Percentiles rank a stretch among this genome's conserved stretches.
Evolutionary conservation across 805 yeast species (phyloP).

Genomic region (Metschnikowia lochheadii): DNA sequence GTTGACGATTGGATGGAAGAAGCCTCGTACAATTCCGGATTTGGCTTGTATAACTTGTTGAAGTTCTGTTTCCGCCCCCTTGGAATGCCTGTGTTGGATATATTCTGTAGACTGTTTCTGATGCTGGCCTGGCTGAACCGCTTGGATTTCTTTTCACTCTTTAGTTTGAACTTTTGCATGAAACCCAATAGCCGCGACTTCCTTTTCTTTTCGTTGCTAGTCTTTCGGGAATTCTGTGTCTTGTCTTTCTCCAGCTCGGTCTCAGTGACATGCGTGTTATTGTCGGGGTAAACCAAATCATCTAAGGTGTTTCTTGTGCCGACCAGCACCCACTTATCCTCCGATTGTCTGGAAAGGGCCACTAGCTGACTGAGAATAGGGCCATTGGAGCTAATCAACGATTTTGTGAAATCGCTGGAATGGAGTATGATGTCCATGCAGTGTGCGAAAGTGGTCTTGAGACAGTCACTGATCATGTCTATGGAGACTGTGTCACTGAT

Average conservation of each 20-base stretch:
- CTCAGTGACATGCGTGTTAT: neutral
- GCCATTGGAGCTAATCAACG: conserved; percentile 6
- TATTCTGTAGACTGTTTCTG: conserved; percentile 6
- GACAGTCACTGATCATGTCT: conserved; percentile 18
- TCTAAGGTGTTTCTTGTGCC: neutral
- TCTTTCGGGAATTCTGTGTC: no score
- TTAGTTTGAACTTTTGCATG: conserved; percentile 1
- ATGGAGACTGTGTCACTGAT: conserved; percentile 22
- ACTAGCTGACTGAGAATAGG: conserved; percentile 2
- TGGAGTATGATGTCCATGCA: conserved; percentile 22
- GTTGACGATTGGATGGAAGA: conserved; percentile 8
- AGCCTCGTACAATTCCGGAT: conserved; percentile 19
- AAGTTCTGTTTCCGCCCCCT: conserved; percentile 22
- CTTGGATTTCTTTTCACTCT: neutral
- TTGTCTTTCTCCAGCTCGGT: neutral
- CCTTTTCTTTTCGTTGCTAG: neutral
- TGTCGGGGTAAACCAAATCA: neutral
- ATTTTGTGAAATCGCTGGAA: conserved; percentile 21
- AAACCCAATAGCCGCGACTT: neutral
- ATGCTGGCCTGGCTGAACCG: neutral
- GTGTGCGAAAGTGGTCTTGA: conserved; percentile 22
- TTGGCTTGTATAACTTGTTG: conserved; percentile 21
- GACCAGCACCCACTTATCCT: neutral
- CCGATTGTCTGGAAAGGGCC: neutral
- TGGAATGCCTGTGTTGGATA: conserved; percentile 21